Conservation (phyloP, 2,329 filamentous ascomycete species). For the Phyllosticta paracitricarpa region DNA sequence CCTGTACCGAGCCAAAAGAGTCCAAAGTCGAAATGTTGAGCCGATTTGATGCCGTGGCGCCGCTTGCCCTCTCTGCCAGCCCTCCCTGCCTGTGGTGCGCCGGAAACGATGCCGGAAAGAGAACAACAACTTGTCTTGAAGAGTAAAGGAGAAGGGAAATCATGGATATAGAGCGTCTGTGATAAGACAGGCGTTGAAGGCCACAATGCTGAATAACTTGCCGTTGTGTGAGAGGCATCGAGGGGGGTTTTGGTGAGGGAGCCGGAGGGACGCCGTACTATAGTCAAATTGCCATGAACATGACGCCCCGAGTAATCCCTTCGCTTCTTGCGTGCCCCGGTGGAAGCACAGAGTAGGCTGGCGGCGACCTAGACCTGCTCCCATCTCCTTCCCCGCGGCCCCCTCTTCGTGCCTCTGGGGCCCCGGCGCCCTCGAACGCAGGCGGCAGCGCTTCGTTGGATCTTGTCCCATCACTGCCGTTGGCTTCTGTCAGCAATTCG, state of each 20-base stretch:
- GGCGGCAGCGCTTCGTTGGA: background rate
- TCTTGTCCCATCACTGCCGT: background rate
- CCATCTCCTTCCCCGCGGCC: too few relatives aligned
- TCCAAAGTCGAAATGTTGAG: background rate
- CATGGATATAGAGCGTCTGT: background rate
- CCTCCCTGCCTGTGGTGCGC: background rate
- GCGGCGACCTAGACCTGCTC: background rate
- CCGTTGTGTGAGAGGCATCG: too few relatives aligned
- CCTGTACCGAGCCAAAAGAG: background rate
- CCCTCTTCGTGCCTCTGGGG: background rate
- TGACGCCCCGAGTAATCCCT: background rate
- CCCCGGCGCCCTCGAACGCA: background rate
- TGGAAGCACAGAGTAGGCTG: background rate
- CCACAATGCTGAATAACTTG: too few relatives aligned
- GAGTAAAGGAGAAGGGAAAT: background rate
- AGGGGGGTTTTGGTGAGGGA: too few relatives aligned
- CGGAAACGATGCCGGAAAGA: background rate
- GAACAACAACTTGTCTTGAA: too few relatives aligned
- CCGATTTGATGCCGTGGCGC: background rate
- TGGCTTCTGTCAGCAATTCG: background rate
- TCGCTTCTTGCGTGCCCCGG: background rate
- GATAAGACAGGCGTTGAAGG: background rate
- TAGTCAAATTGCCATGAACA: background rate
- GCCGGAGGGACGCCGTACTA: too few relatives aligned
- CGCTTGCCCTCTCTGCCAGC: too few relatives aligned